phyloP scores from a whole-genome alignment of 2,329 filamentous ascomycete genomes.

The Zarea fungicola region DNA sequence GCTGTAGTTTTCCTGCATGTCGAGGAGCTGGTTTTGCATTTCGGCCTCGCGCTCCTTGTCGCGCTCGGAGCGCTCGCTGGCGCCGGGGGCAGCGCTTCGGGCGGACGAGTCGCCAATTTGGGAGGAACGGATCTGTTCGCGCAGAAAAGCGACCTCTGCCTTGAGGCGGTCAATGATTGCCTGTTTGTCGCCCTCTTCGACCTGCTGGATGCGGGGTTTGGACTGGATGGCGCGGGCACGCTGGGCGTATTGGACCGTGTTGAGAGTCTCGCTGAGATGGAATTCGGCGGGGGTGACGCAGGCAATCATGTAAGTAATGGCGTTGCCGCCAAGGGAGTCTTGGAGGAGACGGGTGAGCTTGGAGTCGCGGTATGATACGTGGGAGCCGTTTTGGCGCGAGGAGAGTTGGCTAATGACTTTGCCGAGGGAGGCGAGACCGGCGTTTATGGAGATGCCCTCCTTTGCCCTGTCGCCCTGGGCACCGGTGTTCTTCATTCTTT shows the following conservation, averaged over 20 bases:
- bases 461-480: conserved; percentile 90
- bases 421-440: conserved; percentile 85
- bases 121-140: conserved; percentile 87
- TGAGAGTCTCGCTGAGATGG: conserved; percentile 93
- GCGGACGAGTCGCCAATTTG: conserved; percentile 49
- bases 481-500: conserved; percentile 93
- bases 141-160: conserved; percentile 86
- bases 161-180: conserved; percentile 89
- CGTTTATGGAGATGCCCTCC: conserved; percentile 98
- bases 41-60: conserved; percentile 82
- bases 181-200: conserved; percentile 91
- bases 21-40: conserved; percentile 87
- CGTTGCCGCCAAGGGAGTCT: conserved; percentile 93
- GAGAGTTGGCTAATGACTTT: conserved; percentile 99
- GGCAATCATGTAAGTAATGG: conserved; percentile 99
- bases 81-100: conserved; percentile 45
- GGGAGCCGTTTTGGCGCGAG: conserved; percentile 76
- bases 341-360: conserved; percentile 90
- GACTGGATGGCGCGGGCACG: conserved; percentile 93
- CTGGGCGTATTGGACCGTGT: conserved; percentile 96
- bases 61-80: conserved; percentile 70
- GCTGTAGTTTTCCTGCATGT: conserved; percentile 91
- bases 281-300: conserved; percentile 97
- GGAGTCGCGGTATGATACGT: conserved; percentile 98
- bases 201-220: conserved; percentile 91